Conservation (phyloP, 257 asterid species). For the Nemophila menziesii region DNA sequence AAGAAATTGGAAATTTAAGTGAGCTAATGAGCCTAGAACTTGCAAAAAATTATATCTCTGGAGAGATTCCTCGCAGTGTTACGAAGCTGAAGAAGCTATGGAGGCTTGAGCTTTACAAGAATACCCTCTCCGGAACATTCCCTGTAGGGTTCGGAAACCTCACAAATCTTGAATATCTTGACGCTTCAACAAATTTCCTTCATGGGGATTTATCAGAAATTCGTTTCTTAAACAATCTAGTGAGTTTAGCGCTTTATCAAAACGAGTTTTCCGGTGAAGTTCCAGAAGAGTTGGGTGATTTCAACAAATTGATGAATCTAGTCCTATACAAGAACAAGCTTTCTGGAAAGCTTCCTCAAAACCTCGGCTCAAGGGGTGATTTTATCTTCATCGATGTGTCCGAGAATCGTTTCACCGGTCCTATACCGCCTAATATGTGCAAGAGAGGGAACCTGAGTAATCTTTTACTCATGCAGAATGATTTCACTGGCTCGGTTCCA, state of each 20-base stretch:
- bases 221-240: slow-evolving; percentile 16
- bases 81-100: slow-evolving; percentile 21
- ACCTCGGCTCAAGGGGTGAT: slow-evolving; percentile 31
- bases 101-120: slow-evolving; percentile 29
- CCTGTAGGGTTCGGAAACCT: slow-evolving; percentile 29
- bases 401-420: slow-evolving; percentile 22
- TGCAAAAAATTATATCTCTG: slow-evolving; percentile 18
- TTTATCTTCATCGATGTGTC: slow-evolving; percentile 27
- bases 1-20: slow-evolving; percentile 32
- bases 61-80: slow-evolving; percentile 27
- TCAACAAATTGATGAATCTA: slow-evolving; percentile 18
- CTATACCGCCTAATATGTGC: slow-evolving; percentile 44
- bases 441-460: slow-evolving; percentile 18
- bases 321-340: slow-evolving; percentile 24
- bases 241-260: slow-evolving; percentile 27
- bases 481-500: slow-evolving; percentile 30
- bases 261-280: slow-evolving; percentile 29
- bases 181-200: slow-evolving; percentile 23
- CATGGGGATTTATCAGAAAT: slow-evolving; percentile 32
- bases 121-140: slow-evolving; percentile 23
- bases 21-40: slow-evolving; percentile 34
- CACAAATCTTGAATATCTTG: slow-evolving; percentile 20
- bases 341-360: slow-evolving; percentile 28
- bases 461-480: slow-evolving; percentile 27
- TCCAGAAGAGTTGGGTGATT: slow-evolving; percentile 32